These are phyloP conservation scores for Pseudogymnoascus sp. DNA, from an alignment of 2,329 filamentous ascomycete genomes.

Conservation along the genomic window DNA sequence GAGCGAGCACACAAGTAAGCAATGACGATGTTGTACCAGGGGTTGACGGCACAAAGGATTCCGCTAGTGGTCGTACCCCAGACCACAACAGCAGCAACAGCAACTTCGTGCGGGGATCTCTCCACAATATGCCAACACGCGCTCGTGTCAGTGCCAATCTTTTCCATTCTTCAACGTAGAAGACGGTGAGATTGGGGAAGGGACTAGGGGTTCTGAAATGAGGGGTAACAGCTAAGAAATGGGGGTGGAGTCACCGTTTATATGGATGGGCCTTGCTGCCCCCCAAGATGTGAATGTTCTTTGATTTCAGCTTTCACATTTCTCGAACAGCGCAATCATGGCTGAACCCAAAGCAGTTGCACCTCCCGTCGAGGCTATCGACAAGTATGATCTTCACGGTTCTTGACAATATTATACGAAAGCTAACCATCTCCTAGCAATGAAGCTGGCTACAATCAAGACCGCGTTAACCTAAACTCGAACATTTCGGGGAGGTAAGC, in stretches of 20 bases:
- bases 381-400: background rate
- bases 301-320: background rate
- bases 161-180: background rate
- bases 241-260: background rate
- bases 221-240: background rate
- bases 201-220: background rate
- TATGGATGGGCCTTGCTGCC: background rate
- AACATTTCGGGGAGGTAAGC: slow-evolving; percentile 2
- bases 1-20: background rate
- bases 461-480: background rate
- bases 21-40: background rate
- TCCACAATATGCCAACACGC: slow-evolving; percentile 2
- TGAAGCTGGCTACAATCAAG: background rate
- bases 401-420: background rate
- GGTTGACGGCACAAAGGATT: background rate
- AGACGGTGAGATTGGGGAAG: background rate
- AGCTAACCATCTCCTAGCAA: background rate
- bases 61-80: background rate
- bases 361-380: background rate
- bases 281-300: background rate
- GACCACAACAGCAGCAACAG: background rate
- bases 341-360: background rate
- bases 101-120: background rate
- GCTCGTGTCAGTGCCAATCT: background rate
- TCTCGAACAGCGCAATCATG: background rate